phyloP scores from a whole-genome alignment of 345 rosid genomes.

The Populus euphratica region DNA sequence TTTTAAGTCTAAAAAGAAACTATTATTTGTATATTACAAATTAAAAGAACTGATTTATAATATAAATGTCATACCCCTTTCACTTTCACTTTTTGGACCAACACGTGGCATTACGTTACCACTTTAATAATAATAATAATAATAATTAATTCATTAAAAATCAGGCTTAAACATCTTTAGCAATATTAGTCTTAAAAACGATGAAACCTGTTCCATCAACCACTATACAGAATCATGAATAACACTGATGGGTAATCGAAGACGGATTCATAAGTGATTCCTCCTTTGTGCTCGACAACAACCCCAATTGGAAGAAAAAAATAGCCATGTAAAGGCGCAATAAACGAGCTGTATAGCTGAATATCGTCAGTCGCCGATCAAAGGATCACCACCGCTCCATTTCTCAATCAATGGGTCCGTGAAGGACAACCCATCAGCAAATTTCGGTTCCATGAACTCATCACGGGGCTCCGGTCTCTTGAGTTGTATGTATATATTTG shows the following conservation, averaged over 20 bases:
- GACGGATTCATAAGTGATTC: not conserved
- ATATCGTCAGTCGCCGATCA: constrained; percentile 34
- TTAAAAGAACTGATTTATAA: no score
- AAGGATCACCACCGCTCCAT: constrained; percentile 24
- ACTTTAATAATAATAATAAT: no score
- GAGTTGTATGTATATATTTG: constrained; percentile 20
- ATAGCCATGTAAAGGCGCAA: not conserved
- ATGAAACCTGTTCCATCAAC: not conserved
- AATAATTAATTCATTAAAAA: no score
- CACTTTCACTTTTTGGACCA: no score
- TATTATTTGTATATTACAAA: no score
- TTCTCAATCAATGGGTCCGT: constrained; percentile 43
- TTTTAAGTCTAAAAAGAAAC: no score
- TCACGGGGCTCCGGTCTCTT: constrained; percentile 28
- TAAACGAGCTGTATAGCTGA: constrained; percentile 18
- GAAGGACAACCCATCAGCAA: constrained; percentile 28
- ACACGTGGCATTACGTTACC: no score
- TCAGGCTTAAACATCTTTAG: no score
- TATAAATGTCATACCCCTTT: no score
- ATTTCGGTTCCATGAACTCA: constrained; percentile 3
- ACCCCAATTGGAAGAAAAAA: not conserved
- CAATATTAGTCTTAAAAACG: not conserved
- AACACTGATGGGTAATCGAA: not conserved
- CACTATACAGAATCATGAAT: not conserved
- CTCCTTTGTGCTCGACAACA: not conserved